These are phyloP conservation scores for Penstemon newberryi DNA, from an alignment of 257 asterid genomes.

Conservation along the genomic window DNA sequence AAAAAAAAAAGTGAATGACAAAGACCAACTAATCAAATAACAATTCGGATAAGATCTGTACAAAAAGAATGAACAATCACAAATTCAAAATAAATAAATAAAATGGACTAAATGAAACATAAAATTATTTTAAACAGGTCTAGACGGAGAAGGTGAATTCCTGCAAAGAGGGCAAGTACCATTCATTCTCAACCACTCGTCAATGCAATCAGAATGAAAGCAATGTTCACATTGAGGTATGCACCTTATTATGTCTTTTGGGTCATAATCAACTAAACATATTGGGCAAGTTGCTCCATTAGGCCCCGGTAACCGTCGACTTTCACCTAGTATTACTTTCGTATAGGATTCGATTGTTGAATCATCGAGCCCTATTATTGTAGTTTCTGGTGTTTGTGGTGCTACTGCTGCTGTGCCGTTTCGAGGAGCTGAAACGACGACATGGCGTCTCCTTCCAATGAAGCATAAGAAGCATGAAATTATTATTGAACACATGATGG, in stretches of 20 bases:
- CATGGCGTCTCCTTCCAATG: constrained; percentile 26
- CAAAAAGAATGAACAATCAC: constrained; percentile 13
- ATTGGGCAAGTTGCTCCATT: constrained; percentile 70
- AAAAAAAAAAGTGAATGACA: no score
- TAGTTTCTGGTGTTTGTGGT: constrained; percentile 21
- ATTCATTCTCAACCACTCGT: constrained; percentile 71
- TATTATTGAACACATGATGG: constrained; percentile 37
- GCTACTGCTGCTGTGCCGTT: constrained; percentile 24
- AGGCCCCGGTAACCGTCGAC: constrained; percentile 63
- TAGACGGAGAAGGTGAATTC: constrained; percentile 50
- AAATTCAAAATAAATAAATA: background rate
- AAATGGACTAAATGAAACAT: background rate
- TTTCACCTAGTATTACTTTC: constrained; percentile 65
- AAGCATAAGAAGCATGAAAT: constrained; percentile 38
- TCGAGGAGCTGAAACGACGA: background rate
- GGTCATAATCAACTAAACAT: constrained; percentile 64
- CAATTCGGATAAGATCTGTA: background rate
- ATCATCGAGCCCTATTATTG: constrained; percentile 52
- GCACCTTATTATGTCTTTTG: constrained; percentile 60
- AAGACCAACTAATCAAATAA: no score
- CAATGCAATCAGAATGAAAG: constrained; percentile 81
- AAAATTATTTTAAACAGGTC: background rate
- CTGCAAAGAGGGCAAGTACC: constrained; percentile 77
- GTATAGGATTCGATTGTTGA: constrained; percentile 66
- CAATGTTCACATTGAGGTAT: constrained; percentile 78